phyloP scores from a whole-genome alignment of 805 yeast genomes.

The Pichia manshurica region DNA sequence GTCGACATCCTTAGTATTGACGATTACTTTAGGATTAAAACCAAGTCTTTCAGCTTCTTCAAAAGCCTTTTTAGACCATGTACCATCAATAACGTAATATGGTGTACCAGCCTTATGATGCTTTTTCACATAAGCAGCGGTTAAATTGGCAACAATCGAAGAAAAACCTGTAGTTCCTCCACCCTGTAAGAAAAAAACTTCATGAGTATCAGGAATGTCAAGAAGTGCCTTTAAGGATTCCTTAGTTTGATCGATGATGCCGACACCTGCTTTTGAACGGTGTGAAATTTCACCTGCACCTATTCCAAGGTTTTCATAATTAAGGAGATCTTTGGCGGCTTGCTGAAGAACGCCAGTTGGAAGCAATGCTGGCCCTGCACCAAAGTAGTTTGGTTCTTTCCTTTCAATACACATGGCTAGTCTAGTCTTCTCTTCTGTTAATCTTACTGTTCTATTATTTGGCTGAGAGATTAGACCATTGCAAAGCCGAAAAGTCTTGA shows the following conservation, averaged over 20 bases:
- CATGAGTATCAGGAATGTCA: conserved; percentile 84
- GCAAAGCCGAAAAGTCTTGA: too few relatives aligned
- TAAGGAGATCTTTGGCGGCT: conserved; percentile 79
- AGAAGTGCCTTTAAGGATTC: conserved; percentile 57
- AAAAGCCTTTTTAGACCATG: conserved; percentile 85
- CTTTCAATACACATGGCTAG: conserved; percentile 42
- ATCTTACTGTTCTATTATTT: too few relatives aligned
- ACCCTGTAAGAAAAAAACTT: conserved; percentile 92
- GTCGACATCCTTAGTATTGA: conserved; percentile 51
- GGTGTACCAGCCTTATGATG: conserved; percentile 73
- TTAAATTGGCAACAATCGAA: conserved; percentile 73
- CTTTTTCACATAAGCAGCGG: conserved; percentile 60
- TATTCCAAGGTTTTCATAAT: conserved; percentile 62
- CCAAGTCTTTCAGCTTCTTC: conserved; percentile 89
- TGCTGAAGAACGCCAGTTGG: conserved; percentile 81
- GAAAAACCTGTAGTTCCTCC: conserved; percentile 98
- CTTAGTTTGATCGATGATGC: conserved; percentile 74
- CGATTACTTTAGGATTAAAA: conserved; percentile 60
- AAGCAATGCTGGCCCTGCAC: conserved; percentile 97
- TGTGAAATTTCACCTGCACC: conserved; percentile 97
- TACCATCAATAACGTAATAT: conserved; percentile 86
- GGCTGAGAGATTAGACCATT: too few relatives aligned
- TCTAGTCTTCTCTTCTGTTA: too few relatives aligned
- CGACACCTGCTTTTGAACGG: conserved; percentile 77
- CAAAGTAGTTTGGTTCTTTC: conserved; percentile 77